phyloP scores from a whole-genome alignment of 805 yeast genomes.

The Dipodascopsis tothii region DNA sequence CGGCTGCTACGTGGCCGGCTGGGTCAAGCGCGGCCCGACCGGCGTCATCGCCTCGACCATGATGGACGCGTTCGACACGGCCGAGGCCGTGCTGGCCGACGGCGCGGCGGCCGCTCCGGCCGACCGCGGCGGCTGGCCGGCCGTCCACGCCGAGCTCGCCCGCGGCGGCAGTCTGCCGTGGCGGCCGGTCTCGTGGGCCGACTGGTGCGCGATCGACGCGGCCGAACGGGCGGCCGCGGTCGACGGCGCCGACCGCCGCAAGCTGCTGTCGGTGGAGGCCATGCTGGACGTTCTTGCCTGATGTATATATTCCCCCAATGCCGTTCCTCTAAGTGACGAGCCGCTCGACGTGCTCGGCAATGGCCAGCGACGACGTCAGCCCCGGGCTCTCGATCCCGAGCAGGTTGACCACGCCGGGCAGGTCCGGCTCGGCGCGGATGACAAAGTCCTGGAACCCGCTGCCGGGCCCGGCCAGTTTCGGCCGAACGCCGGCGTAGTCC shows the following conservation, averaged over 20 bases:
- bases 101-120: conserved; percentile 14
- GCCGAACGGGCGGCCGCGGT: conserved; percentile 47
- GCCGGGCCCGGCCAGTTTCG: conserved; percentile 53
- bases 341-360: conserved; percentile 59
- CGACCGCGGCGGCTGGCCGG: conserved; percentile 29
- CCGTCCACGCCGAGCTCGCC: conserved; percentile 24
- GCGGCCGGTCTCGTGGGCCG: conserved; percentile 49
- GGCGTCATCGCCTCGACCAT: conserved; percentile 91
- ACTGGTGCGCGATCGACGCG: conserved; percentile 55
- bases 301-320: not conserved
- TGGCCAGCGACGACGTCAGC: conserved; percentile 72
- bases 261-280: conserved; percentile 42
- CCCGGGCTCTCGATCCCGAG: conserved; percentile 85
- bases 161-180: conserved; percentile 6
- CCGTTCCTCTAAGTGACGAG: conserved; percentile 8
- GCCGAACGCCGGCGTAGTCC: conserved; percentile 75
- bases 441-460: conserved; percentile 61
- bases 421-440: conserved; percentile 61
- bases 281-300: conserved; percentile 37
- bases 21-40: conserved; percentile 79
- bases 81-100: conserved; percentile 57
- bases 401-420: conserved; percentile 70
- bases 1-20: conserved; percentile 76
- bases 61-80: conserved; percentile 72
- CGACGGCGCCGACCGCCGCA: conserved; percentile 50